A percentile compares a stretch with the other conserved stretches of the same genome.
phyloP scores from a whole-genome alignment of 495 filamentous ascomycete species.

The Pyrenopolyporus hunteri region DNA sequence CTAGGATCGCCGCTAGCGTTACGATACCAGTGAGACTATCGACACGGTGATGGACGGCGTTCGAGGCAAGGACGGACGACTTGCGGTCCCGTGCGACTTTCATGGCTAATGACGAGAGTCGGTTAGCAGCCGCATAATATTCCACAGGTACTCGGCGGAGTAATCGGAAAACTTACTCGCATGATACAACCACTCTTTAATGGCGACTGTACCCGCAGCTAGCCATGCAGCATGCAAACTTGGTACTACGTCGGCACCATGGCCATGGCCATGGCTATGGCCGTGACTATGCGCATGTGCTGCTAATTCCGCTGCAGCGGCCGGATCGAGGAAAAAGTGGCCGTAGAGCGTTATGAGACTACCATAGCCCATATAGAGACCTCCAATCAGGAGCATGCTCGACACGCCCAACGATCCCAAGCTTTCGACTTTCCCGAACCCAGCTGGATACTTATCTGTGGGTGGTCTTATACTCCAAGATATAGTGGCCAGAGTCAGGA shows the following conservation, averaged over 20 bases:
- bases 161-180: slow-evolving; percentile 70
- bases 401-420: slow-evolving; percentile 92
- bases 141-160: neutral
- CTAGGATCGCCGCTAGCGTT: slow-evolving; percentile 83
- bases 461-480: slow-evolving; percentile 87
- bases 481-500: slow-evolving; percentile 91
- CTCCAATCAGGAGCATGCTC: slow-evolving; percentile 83
- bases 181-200: slow-evolving; percentile 97
- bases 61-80: slow-evolving; percentile 94
- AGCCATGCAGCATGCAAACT: slow-evolving; percentile 94
- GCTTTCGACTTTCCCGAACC: slow-evolving; percentile 97
- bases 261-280: slow-evolving; percentile 61
- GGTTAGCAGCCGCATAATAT: slow-evolving; percentile 19
- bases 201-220: slow-evolving; percentile 83
- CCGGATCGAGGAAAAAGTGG: slow-evolving; percentile 77
- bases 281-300: slow-evolving; percentile 64
- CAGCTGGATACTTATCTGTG: slow-evolving; percentile 79
- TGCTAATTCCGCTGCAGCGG: slow-evolving; percentile 61
- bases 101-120: slow-evolving; percentile 67
- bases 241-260: slow-evolving; percentile 69
- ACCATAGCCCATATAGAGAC: slow-evolving; percentile 86
- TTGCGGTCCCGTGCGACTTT: slow-evolving; percentile 95
- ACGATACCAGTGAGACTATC: slow-evolving; percentile 95
- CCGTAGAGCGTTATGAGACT: slow-evolving; percentile 75
- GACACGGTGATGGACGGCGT: slow-evolving; percentile 94